These are phyloP conservation scores for Ophiocordyceps camponoti-rufipedis DNA, from an alignment of 2,329 filamentous ascomycete genomes.

Conservation along the genomic window DNA sequence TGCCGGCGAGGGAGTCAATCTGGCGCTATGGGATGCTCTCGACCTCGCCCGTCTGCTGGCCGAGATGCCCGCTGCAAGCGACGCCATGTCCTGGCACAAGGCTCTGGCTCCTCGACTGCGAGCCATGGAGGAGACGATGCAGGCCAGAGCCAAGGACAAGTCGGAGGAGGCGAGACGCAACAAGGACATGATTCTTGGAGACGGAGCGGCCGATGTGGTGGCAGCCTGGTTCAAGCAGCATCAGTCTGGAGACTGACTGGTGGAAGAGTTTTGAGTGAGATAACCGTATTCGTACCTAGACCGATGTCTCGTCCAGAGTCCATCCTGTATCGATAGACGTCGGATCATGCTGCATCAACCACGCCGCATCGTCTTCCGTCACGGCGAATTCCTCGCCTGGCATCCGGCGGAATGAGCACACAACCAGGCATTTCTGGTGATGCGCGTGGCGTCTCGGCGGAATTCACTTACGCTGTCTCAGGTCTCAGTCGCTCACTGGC, in stretches of 20 bases:
- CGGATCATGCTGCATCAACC: too few species aligned
- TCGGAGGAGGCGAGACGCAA: constrained; percentile 3
- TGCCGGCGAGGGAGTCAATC: constrained; percentile 34
- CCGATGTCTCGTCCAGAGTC: too few species aligned
- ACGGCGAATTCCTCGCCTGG: too few species aligned
- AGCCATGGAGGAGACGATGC: constrained; percentile 1
- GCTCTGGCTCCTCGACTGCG: constrained; percentile 2
- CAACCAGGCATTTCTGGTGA: too few species aligned
- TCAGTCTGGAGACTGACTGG: not conserved
- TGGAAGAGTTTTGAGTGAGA: too few species aligned
- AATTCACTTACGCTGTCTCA: too few species aligned
- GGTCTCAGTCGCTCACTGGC: too few species aligned
- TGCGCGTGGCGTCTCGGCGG: too few species aligned
- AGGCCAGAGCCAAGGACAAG: constrained; percentile 1
- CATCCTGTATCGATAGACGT: too few species aligned
- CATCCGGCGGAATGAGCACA: too few species aligned
- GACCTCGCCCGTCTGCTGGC: constrained; percentile 17
- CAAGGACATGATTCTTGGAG: constrained; percentile 1
- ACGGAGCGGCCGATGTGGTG: not conserved
- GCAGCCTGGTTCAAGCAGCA: not conserved
- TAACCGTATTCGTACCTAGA: too few species aligned
- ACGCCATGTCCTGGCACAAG: constrained; percentile 5
- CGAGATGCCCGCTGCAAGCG: not conserved
- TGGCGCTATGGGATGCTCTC: constrained; percentile 31
- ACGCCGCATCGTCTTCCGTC: too few species aligned